Evolutionary conservation across 805 yeast genomes (phyloP), one percentile per base, ranked within the genome.

Genomic region (Kazachstania psychrophila): DNA sequence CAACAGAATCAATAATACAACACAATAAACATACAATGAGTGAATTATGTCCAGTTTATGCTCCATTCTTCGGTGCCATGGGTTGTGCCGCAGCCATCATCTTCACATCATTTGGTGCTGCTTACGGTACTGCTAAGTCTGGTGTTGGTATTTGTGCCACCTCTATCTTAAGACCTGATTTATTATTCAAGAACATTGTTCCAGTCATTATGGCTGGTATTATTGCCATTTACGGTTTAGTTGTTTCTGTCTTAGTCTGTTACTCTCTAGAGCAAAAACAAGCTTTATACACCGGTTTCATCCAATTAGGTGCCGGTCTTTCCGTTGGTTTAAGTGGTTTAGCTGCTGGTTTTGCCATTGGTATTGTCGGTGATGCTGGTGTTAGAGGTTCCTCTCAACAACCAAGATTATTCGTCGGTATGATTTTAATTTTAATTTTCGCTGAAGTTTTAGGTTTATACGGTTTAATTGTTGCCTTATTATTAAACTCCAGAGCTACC

Each of bases 161-260:
- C 49, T 83, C 95, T 68, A 96, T 88, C 44, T 72, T 89, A 62
- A 85, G 96, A 79, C 98, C 98, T 50, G 98, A 89, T 64, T 73
- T 88, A 62, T 69, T 88, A 61, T 88, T 89, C 54, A 86, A 79
- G 70, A 84, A 84, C 69, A 80, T 88, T 56, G 95, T 89, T 45
- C 98, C 98, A 47, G 96, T 92, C 53, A 78, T 89, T 69, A 89
- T 89, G 96, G 96, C 97, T 48, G 98, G 98, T 89, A 89, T 89
- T 61, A 87, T 89, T 69, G 96, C 97, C 69, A 88, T 89, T 69
- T 89, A 89, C 64, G 98, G 98, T 41, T 70, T 89, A 60, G 97
- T 89, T 46, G 96, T 89, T 41, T 83, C 96, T 22, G 98, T 89
- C 47, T 76, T 89, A 61, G 89, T 89, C 46, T 81, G 96, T 38